Evolutionary conservation across 495 filamentous ascomycete genomes (phyloP), one percentile per base, ranked within the genome.

Genomic region (Penicillium angulare): DNA sequence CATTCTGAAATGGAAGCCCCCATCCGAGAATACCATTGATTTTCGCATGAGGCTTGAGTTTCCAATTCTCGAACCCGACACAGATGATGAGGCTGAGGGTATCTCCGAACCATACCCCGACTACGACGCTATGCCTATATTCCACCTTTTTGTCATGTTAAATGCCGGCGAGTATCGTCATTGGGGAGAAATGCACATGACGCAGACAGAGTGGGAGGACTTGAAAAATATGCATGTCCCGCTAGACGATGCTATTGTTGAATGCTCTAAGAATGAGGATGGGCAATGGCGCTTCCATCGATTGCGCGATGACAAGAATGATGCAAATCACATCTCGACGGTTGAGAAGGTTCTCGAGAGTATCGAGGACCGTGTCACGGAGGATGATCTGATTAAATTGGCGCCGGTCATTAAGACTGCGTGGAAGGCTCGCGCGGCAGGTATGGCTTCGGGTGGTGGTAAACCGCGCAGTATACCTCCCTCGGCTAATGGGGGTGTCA

Each of bases 1-100:
- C 60, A 97, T 96, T 53, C 76, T 98, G 18, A 98, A 98, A 69
- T 98, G 93, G 93, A 98, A 98, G 64, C 89, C 92, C 1, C 86
- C 86, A 4, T 70, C 85, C 21, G 93, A 98, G 59, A 98, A 98
- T 68, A 91, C 89, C 1, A 79, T 98, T 51, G 93, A 98, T 64
- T 97, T 97, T 65, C 79, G 86, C 36, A 78, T 96, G 59, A 74
- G 76, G 27, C 78, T 98, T 20, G 76, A 82, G 32, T 97, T 95
- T 61, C 89, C 88, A 0, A 46, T 76, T 0, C 71, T 88, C 29
- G 80, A 90, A 44, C 87, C 89, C 18, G 84, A 86, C 65, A 77
- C 83, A 22, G 74, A 78, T 3, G 86, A 90, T 42, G 79, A 78
- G 41, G 77, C 78, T 8, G 81, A 86, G 0, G 84, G 84, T 23